Conservation (phyloP, 768 basidiomycete genomes). For the Pulveroboletus sp. region DNA sequence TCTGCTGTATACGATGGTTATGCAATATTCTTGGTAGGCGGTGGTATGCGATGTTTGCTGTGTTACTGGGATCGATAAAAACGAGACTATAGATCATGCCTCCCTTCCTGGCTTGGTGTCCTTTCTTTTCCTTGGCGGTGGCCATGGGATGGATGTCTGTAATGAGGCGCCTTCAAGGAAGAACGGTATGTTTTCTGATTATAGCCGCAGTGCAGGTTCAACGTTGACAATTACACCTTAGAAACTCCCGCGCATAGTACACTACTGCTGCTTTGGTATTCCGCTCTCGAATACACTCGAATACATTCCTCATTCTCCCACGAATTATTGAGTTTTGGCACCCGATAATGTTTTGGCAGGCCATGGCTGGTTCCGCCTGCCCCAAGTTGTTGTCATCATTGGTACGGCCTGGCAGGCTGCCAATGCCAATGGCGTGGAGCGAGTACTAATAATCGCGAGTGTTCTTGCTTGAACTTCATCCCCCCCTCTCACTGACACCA, state of each 20-base stretch:
- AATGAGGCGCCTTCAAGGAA: background rate
- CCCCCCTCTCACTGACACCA: background rate
- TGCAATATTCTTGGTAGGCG: slow-evolving; percentile 4
- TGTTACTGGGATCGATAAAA: background rate
- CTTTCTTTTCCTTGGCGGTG: background rate
- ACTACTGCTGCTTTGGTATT: background rate
- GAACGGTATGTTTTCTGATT: slow-evolving; percentile 1
- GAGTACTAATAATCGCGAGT: background rate
- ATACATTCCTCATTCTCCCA: slow-evolving; percentile 5
- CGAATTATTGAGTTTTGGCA: background rate
- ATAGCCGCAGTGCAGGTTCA: background rate
- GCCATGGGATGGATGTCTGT: background rate
- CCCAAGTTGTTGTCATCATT: background rate
- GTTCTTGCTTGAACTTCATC: background rate
- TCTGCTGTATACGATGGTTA: background rate
- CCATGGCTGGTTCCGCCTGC: slow-evolving; percentile 1
- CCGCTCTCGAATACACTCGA: background rate
- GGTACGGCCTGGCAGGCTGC: slow-evolving; percentile 10
- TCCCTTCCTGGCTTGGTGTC: background rate
- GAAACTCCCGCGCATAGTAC: background rate
- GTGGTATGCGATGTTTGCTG: slow-evolving; percentile 20
- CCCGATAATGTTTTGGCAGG: background rate
- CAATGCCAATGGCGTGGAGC: background rate
- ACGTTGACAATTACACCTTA: background rate
- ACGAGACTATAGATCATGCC: background rate